Base-by-base conservation (phyloP, 441 rosid species). In the Aquilaria agallochum region DNA sequence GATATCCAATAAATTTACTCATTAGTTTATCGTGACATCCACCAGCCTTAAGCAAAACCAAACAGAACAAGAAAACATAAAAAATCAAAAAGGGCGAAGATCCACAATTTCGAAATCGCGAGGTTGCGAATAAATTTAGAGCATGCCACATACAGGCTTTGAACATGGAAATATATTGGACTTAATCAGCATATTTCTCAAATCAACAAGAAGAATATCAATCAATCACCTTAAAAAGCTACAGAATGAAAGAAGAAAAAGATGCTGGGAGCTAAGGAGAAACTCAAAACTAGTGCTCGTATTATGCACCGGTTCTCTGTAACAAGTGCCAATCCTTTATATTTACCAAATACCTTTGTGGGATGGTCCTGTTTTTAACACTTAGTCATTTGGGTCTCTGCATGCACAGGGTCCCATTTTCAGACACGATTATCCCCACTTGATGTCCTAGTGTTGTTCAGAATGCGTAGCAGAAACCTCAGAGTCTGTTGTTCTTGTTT, bases 401-500 rank as follows among this genome's bases (percentile, higher is more conserved):
- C 65, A 42, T 9, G 55, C 53, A 32, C 55, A 70, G 54, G 69
- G 50, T 61, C 67, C 67, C 62, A 34, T 59, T 58, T 76, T 68
- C 72, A 55, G 58, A 42, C 5, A 44, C 59, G 50, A 53, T 59
- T 58, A 60, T 59, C 47, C 10, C 20, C 15, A 0, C 34, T 49
- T 48, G 57, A 42, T 11, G 9, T 64, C 67, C 73, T 73, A 79
- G 65, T 73, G 76, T 73, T 77, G 75, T 65, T 80, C 84, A 50
- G 77, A 63, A 53, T 74, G 89, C 79, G 68, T 76, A 15, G 75
- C 59, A 5, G 81, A 72, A 62, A 50, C 74, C 59, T 82, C 76
- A 8, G 69, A 49, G 33, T 84, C 96, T 52, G 45, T 68, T 50
- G 66, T 66, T 79, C 73, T 86, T 62, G 84, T 61, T 75, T 87